phyloP scores from a whole-genome alignment of 2,329 filamentous ascomycete genomes.

The Hypoxylon sp. region DNA sequence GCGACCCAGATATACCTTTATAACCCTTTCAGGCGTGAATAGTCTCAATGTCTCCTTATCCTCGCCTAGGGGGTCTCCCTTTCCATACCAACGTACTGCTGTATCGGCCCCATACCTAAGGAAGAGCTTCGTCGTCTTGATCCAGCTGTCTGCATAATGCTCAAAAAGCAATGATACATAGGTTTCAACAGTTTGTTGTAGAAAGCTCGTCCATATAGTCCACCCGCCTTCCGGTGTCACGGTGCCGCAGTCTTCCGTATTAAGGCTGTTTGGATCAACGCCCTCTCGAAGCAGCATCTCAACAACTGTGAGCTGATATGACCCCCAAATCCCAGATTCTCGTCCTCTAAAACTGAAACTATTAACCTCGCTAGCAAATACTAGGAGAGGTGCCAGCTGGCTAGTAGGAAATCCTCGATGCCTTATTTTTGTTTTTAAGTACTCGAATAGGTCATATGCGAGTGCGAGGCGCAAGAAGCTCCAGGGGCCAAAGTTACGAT shows the following conservation, averaged over 20 bases:
- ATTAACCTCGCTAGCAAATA: not conserved
- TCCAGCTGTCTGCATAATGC: not conserved
- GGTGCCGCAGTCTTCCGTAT: not conserved
- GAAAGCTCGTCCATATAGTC: not conserved
- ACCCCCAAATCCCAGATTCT: no score
- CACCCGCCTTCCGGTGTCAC: not conserved
- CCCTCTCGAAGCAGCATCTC: not conserved
- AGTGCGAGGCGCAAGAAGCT: not conserved
- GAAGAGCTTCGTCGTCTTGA: not conserved
- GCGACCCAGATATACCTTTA: not conserved
- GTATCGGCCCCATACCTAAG: not conserved
- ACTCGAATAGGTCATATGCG: not conserved
- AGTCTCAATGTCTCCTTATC: not conserved
- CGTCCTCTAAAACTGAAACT: no score
- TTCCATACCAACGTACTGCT: not conserved
- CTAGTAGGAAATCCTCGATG: not conserved
- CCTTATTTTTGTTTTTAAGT: not conserved
- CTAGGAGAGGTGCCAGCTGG: not conserved
- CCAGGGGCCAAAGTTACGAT: not conserved
- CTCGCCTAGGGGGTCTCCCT: not conserved
- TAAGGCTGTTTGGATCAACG: not conserved
- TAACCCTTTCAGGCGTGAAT: not conserved
- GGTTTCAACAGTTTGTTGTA: not conserved
- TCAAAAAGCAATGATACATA: no score
- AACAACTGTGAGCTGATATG: not conserved